These are phyloP conservation scores for Podospora anserina DNA, from an alignment of 495 filamentous ascomycete genomes.

Conservation along the genomic window DNA sequence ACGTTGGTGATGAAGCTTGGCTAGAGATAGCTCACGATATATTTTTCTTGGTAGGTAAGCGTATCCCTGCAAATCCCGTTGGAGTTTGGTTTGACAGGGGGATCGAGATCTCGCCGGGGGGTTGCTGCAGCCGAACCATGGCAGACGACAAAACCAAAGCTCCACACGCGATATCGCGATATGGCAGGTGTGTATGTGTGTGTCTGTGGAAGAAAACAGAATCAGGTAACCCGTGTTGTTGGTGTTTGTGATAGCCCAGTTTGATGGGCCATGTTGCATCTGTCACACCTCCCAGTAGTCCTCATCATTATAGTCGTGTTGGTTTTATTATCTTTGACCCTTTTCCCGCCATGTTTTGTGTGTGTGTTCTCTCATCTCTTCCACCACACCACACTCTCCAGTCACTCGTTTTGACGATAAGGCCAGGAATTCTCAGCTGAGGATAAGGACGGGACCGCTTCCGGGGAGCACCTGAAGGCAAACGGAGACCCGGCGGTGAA, in stretches of 20 bases:
- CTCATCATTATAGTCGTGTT: neutral
- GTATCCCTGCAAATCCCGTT: neutral
- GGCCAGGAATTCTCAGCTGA: neutral
- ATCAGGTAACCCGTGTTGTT: neutral
- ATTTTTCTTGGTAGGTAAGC: neutral
- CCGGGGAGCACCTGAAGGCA: neutral
- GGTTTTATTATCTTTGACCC: neutral
- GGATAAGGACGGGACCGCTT: neutral
- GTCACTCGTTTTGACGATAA: neutral
- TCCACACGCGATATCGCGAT: neutral
- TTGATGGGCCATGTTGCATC: neutral
- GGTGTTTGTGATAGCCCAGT: neutral
- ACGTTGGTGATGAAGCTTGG: neutral
- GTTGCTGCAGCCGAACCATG: neutral
- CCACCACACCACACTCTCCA: neutral
- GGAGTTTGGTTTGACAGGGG: neutral
- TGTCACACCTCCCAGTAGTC: neutral
- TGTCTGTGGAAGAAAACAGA: neutral
- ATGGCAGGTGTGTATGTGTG: neutral
- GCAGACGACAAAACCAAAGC: neutral
- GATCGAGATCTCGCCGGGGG: neutral
- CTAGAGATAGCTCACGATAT: neutral
- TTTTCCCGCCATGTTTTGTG: neutral
- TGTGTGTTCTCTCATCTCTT: neutral
- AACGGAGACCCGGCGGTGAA: neutral